These are phyloP conservation scores for Phaffomyces antillensis DNA, from an alignment of 805 yeast genomes.

Conservation along the genomic window DNA sequence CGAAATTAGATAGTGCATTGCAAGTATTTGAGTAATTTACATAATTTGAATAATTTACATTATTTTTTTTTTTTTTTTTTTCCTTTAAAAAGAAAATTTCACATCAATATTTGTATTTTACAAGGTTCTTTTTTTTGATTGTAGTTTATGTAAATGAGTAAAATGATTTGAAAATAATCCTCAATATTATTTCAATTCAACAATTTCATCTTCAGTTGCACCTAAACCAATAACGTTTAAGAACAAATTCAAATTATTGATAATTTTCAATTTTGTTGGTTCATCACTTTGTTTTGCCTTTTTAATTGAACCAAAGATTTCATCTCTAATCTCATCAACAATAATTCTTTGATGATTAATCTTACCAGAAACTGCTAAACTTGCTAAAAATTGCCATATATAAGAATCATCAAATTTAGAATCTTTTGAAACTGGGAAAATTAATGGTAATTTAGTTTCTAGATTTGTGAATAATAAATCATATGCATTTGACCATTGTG, in stretches of 20 bases:
- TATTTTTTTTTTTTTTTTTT: no score
- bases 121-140: neutral
- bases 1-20: slow-evolving; percentile 73
- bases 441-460: slow-evolving; percentile 66
- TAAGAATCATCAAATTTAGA: slow-evolving; percentile 33
- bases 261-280: slow-evolving; percentile 46
- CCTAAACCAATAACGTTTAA: slow-evolving; percentile 94
- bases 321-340: slow-evolving; percentile 90
- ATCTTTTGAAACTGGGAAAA: slow-evolving; percentile 66
- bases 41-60: no score
- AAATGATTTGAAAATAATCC: no score
- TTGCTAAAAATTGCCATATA: slow-evolving; percentile 96
- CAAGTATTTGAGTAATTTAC: slow-evolving; percentile 44
- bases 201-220: slow-evolving; percentile 84
- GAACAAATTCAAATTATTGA: slow-evolving; percentile 81
- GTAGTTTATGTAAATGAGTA: no score
- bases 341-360: slow-evolving; percentile 86
- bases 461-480: slow-evolving; percentile 73
- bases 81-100: slow-evolving; percentile 5
- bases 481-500: slow-evolving; percentile 71
- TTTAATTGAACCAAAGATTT: slow-evolving; percentile 81
- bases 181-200: slow-evolving; percentile 47
- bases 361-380: slow-evolving; percentile 86
- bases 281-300: slow-evolving; percentile 50
- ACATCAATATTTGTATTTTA: neutral